Evolutionary conservation across 129 eudicot species (phyloP).

Genomic region (Pseudognaphalium luteoalbum): DNA sequence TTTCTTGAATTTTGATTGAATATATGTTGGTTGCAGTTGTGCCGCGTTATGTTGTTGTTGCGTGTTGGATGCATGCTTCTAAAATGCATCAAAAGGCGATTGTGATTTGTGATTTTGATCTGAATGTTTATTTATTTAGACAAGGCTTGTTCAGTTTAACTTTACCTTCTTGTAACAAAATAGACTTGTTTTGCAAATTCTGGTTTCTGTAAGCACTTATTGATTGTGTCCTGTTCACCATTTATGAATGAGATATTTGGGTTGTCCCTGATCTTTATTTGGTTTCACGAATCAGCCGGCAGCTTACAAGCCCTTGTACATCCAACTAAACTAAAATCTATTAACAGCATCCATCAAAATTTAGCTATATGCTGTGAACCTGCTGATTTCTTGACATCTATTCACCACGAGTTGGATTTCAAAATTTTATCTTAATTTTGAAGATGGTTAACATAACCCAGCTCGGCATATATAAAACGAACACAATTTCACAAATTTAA

Average conservation of each 20-base stretch:
- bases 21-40: conserved; percentile 29
- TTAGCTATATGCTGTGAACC: background rate
- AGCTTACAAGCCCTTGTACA: background rate
- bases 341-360: background rate
- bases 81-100: background rate
- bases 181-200: background rate
- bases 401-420: background rate
- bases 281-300: background rate
- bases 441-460: too few relatives aligned
- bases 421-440: background rate
- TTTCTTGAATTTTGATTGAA: background rate
- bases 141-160: background rate
- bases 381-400: too few relatives aligned
- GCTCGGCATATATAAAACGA: background rate
- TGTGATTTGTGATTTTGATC: background rate
- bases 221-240: background rate
- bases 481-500: background rate
- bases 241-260: background rate
- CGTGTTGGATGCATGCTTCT: conserved; percentile 58
- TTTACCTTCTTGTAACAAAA: background rate
- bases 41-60: conserved; percentile 62
- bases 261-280: background rate
- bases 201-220: background rate
- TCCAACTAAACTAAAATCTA: background rate
- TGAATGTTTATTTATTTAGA: background rate